Evolutionary conservation across 305 asterid genomes (phyloP).

Genomic region (Fraxinus angustifolia): DNA sequence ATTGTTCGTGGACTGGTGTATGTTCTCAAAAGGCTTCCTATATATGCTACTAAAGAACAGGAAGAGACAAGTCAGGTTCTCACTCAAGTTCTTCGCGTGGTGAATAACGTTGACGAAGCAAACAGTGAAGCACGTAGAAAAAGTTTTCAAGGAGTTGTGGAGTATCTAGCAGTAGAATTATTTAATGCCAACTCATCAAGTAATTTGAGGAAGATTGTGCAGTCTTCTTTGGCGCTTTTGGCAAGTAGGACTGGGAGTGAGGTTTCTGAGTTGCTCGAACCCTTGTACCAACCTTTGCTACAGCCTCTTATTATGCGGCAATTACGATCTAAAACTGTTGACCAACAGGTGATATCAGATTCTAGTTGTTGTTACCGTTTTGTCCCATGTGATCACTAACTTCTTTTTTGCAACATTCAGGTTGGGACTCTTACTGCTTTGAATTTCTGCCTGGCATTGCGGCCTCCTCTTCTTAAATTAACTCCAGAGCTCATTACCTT

Average conservation of each 20-base stretch:
- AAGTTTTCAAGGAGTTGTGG: slow-evolving; percentile 96
- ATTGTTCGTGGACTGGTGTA: slow-evolving; percentile 84
- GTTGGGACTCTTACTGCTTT: slow-evolving; percentile 97
- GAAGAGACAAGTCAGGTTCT: slow-evolving; percentile 98
- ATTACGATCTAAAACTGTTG: slow-evolving; percentile 90
- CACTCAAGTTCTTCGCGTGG: slow-evolving; percentile 94
- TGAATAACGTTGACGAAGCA: slow-evolving; percentile 95
- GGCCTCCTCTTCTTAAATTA: slow-evolving; percentile 98
- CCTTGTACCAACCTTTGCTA: slow-evolving; percentile 85
- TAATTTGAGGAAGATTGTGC: slow-evolving; percentile 89
- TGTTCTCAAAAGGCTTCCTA: slow-evolving; percentile 96
- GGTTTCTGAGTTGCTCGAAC: slow-evolving; percentile 97
- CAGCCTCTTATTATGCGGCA: slow-evolving; percentile 94
- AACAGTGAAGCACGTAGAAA: slow-evolving; percentile 85
- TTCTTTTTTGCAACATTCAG: slow-evolving; percentile 39
- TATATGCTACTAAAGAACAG: slow-evolving; percentile 90
- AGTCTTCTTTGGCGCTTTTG: slow-evolving; percentile 96
- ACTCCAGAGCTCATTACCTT: slow-evolving; percentile 87
- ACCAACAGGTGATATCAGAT: slow-evolving; percentile 74
- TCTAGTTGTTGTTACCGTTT: slow-evolving; percentile 18
- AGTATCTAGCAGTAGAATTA: slow-evolving; percentile 86
- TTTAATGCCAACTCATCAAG: slow-evolving; percentile 83
- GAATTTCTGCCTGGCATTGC: slow-evolving; percentile 95
- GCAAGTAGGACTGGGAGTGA: slow-evolving; percentile 99
- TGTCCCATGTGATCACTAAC: slow-evolving; percentile 24